phyloP scores from a whole-genome alignment of 768 basidiomycete genomes.

The Lanmaoa pseudosensibilis region DNA sequence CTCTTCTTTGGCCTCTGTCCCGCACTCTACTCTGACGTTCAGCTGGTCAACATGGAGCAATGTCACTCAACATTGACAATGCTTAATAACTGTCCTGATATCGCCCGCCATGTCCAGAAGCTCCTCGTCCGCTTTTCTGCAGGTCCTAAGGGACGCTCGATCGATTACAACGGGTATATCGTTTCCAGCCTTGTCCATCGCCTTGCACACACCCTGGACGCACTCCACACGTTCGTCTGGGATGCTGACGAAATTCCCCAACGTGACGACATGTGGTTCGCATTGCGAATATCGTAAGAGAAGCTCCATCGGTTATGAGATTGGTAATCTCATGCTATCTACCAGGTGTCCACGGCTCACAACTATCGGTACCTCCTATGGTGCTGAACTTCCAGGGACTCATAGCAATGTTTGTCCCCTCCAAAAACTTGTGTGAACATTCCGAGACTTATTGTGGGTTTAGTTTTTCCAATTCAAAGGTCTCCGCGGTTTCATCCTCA shows the following conservation, averaged over 20 bases:
- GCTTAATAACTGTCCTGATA: slow-evolving; percentile 52
- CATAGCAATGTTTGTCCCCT: slow-evolving; percentile 58
- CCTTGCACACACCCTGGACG: slow-evolving; percentile 58
- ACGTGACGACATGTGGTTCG: slow-evolving; percentile 78
- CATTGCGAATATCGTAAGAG: slow-evolving; percentile 62
- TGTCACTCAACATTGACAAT: slow-evolving; percentile 64
- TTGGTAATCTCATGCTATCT: not conserved
- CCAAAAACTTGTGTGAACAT: not conserved
- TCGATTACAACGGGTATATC: slow-evolving; percentile 23
- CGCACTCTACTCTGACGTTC: slow-evolving; percentile 59
- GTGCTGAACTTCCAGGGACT: slow-evolving; percentile 53
- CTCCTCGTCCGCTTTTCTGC: slow-evolving; percentile 46
- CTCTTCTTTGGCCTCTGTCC: slow-evolving; percentile 54
- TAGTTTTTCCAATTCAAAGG: slow-evolving; percentile 71
- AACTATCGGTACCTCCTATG: slow-evolving; percentile 62
- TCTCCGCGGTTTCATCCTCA: slow-evolving; percentile 62
- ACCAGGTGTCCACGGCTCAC: slow-evolving; percentile 65
- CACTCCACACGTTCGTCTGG: slow-evolving; percentile 68
- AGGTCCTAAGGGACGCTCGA: slow-evolving; percentile 28
- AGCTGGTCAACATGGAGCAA: slow-evolving; percentile 55
- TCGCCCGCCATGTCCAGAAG: slow-evolving; percentile 67
- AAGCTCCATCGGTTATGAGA: not conserved
- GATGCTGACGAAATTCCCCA: slow-evolving; percentile 65
- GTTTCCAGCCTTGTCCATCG: slow-evolving; percentile 54
- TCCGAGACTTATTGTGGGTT: not conserved